These are phyloP conservation scores for Mesembryanthemum crystallinum DNA, from an alignment of 148 eudicot genomes.

Conservation along the genomic window DNA sequence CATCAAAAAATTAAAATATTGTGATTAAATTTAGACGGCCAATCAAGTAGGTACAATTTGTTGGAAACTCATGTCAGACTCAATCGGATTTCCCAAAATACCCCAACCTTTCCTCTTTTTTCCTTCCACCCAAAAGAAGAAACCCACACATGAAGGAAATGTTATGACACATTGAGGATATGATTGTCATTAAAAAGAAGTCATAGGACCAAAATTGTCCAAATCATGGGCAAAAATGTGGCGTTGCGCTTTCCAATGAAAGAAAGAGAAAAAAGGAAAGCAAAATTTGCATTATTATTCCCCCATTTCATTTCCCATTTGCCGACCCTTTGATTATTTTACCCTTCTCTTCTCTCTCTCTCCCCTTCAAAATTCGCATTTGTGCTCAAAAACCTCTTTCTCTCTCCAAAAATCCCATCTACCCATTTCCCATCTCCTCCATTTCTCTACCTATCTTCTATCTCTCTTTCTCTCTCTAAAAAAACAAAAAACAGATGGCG, in stretches of 20 bases:
- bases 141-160: slow-evolving; percentile 21
- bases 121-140: not conserved
- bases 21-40: slow-evolving; percentile 7
- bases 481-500: slow-evolving; percentile 35
- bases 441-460: slow-evolving; percentile 1
- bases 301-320: slow-evolving; percentile 28
- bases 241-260: slow-evolving; percentile 28
- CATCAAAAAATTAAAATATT: not conserved
- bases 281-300: not conserved
- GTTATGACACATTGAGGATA: not conserved
- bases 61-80: slow-evolving; percentile 15
- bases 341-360: not conserved
- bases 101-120: slow-evolving; percentile 4
- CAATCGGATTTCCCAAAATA: slow-evolving; percentile 8
- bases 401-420: not conserved
- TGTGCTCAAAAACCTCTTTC: not conserved
- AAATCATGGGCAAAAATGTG: not conserved
- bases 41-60: slow-evolving; percentile 30
- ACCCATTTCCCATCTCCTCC: slow-evolving; percentile 9
- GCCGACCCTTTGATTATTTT: slow-evolving; percentile 37
- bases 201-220: slow-evolving; percentile 22
- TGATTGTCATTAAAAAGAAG: slow-evolving; percentile 5
- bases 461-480: slow-evolving; percentile 8
- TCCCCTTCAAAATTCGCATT: slow-evolving; percentile 7
- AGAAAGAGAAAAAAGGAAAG: not conserved